phyloP scores from a whole-genome alignment of 1,139 yeast species.

The Pichia sp. region DNA sequence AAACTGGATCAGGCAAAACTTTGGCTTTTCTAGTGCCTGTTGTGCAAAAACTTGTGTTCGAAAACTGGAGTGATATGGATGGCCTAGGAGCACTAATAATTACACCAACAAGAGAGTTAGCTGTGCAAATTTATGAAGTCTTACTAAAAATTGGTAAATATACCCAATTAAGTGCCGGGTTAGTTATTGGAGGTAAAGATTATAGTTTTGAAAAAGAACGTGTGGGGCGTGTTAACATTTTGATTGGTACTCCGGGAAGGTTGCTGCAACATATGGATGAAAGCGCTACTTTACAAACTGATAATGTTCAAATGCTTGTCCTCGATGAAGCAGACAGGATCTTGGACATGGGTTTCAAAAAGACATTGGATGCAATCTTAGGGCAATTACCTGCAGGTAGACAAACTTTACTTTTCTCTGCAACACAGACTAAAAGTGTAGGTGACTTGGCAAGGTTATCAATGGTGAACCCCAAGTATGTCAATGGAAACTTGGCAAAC shows the following conservation, averaged over 20 bases:
- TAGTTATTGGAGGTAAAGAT: slow-evolving; percentile 96
- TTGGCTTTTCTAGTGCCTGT: slow-evolving; percentile 86
- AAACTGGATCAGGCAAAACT: slow-evolving; percentile 96
- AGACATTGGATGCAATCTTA: slow-evolving; percentile 79
- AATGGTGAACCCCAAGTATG: slow-evolving; percentile 70
- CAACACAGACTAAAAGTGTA: slow-evolving; percentile 88
- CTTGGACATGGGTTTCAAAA: slow-evolving; percentile 93
- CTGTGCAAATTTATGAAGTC: slow-evolving; percentile 91
- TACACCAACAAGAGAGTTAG: slow-evolving; percentile 91
- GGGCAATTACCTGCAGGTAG: slow-evolving; percentile 79
- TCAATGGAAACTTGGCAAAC: slow-evolving; percentile 44
- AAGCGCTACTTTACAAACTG: slow-evolving; percentile 76
- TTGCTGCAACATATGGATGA: slow-evolving; percentile 93
- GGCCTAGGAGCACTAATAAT: slow-evolving; percentile 91
- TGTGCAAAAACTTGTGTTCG: slow-evolving; percentile 64
- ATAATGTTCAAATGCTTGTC: slow-evolving; percentile 76
- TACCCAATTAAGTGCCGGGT: slow-evolving; percentile 83
- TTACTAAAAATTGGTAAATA: slow-evolving; percentile 76
- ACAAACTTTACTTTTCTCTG: slow-evolving; percentile 86
- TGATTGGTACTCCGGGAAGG: slow-evolving; percentile 96
- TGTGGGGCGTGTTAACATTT: slow-evolving; percentile 73
- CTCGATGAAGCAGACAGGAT: slow-evolving; percentile 96
- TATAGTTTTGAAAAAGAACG: slow-evolving; percentile 84
- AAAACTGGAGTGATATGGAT: slow-evolving; percentile 80
- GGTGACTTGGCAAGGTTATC: slow-evolving; percentile 86